phyloP scores from a whole-genome alignment of 805 yeast species.

The Torulaspora delbrueckii region DNA sequence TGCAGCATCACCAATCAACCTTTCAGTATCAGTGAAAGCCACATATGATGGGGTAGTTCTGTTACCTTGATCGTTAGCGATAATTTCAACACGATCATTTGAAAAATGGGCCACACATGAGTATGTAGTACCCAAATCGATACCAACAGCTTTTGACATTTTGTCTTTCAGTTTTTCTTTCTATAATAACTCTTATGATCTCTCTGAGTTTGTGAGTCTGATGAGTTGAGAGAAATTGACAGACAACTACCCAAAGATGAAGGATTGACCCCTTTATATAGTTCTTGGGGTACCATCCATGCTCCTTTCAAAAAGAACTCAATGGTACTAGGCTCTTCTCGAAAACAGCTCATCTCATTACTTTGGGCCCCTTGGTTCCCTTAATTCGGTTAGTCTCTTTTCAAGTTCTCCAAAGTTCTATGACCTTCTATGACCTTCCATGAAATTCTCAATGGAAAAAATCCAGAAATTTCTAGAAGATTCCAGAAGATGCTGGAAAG shows the following conservation, averaged over 20 bases:
- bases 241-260: background rate
- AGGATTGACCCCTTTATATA: conserved; percentile 7
- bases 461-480: background rate
- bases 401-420: conserved; percentile 1
- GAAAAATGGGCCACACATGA: conserved; percentile 95
- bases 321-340: background rate
- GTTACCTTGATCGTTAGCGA: conserved; percentile 98
- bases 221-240: background rate
- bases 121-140: conserved; percentile 84
- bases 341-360: conserved; percentile 1
- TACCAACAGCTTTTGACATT: conserved; percentile 59
- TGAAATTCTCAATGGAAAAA: background rate
- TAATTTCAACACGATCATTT: conserved; percentile 88
- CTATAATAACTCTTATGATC: conserved; percentile 2
- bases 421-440: conserved; percentile 7
- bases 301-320: background rate
- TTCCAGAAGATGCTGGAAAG: conserved; percentile 3
- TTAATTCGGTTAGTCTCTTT: conserved; percentile 1
- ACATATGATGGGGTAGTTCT: conserved; percentile 96
- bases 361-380: conserved; percentile 5
- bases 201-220: no score
- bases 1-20: conserved; percentile 95
- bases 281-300: background rate
- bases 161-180: conserved; percentile 18
- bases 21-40: conserved; percentile 88